Conservation (phyloP, 495 filamentous ascomycete genomes). For the Aspergillus heteromorphus region DNA sequence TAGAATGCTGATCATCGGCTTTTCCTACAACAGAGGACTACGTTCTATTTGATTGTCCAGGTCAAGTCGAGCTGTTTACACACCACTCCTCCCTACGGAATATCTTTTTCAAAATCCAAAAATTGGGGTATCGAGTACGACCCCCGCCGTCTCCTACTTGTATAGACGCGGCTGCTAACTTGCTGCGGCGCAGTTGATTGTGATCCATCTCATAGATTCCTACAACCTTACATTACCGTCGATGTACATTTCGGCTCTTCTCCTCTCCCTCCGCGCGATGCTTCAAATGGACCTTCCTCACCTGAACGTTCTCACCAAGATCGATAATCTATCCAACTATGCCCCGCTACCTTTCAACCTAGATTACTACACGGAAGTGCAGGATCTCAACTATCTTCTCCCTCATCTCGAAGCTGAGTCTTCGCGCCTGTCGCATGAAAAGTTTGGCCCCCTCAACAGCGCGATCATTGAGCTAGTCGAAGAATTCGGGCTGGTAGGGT, state of each 20-base stretch:
- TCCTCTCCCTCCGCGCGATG: slow-evolving; percentile 92
- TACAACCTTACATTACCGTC: slow-evolving; percentile 88
- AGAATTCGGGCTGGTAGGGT: slow-evolving; percentile 81
- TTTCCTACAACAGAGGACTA: slow-evolving; percentile 64
- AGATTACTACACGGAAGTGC: slow-evolving; percentile 96
- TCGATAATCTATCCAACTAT: slow-evolving; percentile 82
- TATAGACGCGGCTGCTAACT: slow-evolving; percentile 13
- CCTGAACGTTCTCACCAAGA: slow-evolving; percentile 93
- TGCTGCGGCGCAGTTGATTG: slow-evolving; percentile 61
- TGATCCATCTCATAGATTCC: slow-evolving; percentile 84
- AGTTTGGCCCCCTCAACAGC: slow-evolving; percentile 76
- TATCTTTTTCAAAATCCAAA: slow-evolving; percentile 83
- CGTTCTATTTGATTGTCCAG: slow-evolving; percentile 91
- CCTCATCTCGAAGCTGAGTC: slow-evolving; percentile 64
- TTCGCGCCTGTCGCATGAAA: slow-evolving; percentile 54
- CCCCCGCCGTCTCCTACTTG: not conserved
- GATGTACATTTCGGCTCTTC: slow-evolving; percentile 87
- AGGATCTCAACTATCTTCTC: slow-evolving; percentile 79
- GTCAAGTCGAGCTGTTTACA: slow-evolving; percentile 94
- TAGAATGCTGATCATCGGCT: slow-evolving; percentile 2
- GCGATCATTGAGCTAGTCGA: slow-evolving; percentile 83
- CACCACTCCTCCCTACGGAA: slow-evolving; percentile 87
- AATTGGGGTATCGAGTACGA: slow-evolving; percentile 84
- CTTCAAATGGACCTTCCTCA: slow-evolving; percentile 94
- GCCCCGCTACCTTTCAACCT: slow-evolving; percentile 84